Percentiles rank a stretch among this genome's conserved stretches.
phyloP scores from a whole-genome alignment of 2,329 filamentous ascomycete genomes.

The Pseudocercospora ulei region DNA sequence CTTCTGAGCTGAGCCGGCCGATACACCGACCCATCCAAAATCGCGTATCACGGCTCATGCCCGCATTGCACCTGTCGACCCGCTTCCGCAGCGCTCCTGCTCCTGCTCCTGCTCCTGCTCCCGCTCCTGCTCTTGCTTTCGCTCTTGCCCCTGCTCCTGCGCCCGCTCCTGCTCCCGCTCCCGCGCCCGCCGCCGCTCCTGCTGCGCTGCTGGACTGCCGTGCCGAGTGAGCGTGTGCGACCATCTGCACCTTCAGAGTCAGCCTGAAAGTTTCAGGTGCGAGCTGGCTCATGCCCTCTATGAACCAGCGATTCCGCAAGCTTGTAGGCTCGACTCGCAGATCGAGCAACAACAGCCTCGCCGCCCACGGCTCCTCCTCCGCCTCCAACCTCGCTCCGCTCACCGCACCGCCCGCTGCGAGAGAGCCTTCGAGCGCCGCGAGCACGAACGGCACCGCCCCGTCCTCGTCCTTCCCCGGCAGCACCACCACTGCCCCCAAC shows the following conservation, averaged over 20 bases:
- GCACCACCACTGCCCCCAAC: constrained; percentile 24
- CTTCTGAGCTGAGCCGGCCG: neutral
- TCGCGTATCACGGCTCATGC: constrained; percentile 5
- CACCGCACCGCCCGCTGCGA: constrained; percentile 24
- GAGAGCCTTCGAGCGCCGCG: constrained; percentile 15
- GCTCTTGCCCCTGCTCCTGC: constrained; percentile 8
- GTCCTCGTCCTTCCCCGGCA: constrained; percentile 22
- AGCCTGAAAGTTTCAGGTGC: constrained; percentile 9
- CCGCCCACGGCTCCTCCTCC: constrained; percentile 51
- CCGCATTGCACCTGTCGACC: constrained; percentile 8
- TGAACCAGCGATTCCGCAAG: constrained; percentile 70
- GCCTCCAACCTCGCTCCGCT: constrained; percentile 35
- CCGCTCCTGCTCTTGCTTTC: constrained; percentile 2
- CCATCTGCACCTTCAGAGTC: neutral
- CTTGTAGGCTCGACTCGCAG: constrained; percentile 74
- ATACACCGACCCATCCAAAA: too few relatives aligned
- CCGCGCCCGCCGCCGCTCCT: too few relatives aligned
- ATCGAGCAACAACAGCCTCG: constrained; percentile 48
- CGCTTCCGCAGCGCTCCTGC: constrained; percentile 2
- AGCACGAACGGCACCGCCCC: constrained; percentile 31
- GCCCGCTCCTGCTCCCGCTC: too few relatives aligned
- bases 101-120: constrained; percentile 2
- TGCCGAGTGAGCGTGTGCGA: neutral
- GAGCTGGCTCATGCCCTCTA: constrained; percentile 44
- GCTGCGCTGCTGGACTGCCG: too few relatives aligned